Evolutionary conservation across 371 early-diverging fungal genomes (phyloP), one percentile per base, ranked within the genome.

Genomic region (Cokeromyces recurvatus): DNA sequence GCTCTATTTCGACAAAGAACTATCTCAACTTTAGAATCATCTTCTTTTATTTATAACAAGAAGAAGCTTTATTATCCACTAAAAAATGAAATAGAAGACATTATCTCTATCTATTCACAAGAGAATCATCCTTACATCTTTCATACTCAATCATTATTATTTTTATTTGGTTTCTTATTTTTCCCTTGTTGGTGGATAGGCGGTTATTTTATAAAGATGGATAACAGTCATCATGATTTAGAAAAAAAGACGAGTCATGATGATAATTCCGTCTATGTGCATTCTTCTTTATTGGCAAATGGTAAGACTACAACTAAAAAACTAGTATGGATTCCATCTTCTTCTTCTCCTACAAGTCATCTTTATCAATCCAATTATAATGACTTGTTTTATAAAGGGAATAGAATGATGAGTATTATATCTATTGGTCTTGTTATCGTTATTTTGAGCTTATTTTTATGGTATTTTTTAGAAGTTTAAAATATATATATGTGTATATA

Each of bases 171-270:
- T 0, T 70, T 70, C 31, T 32, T 70, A n/a, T 59, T 57, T 32
- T 70, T 70, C 32, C 70, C 70, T 9, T 62, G 63, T 36, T 70
- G 70, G 70, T 70, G 70, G 70, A 46, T 63, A 11, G 70, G 66
- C 32, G 63, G 57, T 10, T 66, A 55, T 46, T 43, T 27, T 14
- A 10, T 54, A 12, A 29, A 22, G 14, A 17, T 32, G 7, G 34
- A 32, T 15, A 11, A 21, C 6, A 16, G 24, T 1, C 29, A 34
- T 24, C 29, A 38, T 2, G 47, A 36, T 36, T 19, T 40, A n/a
- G 41, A 46, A 22, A 15, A 46, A 20, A 19, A 17, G 1, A 38
- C 51, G 20, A n/a, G n/a, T n/a, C n/a, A n/a, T n/a, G n/a, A n/a
- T n/a, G n/a, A n/a, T n/a, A n/a, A n/a, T n/a, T n/a, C n/a, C n/a